phyloP scores from a whole-genome alignment of 352 stramenopile genomes.

The Globisporangium splendens region DNA sequence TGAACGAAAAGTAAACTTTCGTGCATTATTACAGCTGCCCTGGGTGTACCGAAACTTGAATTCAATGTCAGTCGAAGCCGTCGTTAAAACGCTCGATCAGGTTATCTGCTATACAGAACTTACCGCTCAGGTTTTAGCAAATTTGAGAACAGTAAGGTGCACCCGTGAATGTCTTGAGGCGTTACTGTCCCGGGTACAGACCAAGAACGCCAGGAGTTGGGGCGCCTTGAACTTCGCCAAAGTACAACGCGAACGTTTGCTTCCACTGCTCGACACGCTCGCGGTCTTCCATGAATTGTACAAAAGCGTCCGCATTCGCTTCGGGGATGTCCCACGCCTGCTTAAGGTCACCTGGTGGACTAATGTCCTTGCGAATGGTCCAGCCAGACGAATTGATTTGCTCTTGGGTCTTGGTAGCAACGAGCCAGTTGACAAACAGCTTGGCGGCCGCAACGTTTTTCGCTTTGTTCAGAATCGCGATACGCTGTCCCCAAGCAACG shows the following conservation, averaged over 20 bases:
- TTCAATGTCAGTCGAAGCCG: no score
- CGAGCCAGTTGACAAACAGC: slow-evolving; percentile 55
- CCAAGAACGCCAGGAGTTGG: slow-evolving; percentile 33
- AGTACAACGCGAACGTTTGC: slow-evolving; percentile 50
- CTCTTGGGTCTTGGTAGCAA: slow-evolving; percentile 43
- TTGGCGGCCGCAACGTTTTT: slow-evolving; percentile 48
- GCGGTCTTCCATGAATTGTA: slow-evolving; percentile 47
- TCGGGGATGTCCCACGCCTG: slow-evolving; percentile 31
- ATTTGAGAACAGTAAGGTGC: no score
- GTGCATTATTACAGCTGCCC: no score
- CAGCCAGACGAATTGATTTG: slow-evolving; percentile 15
- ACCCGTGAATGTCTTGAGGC: no score
- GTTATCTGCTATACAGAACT: no score
- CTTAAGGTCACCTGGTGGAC: slow-evolving; percentile 16
- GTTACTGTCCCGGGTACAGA: slow-evolving; percentile 18
- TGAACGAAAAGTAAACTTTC: no score
- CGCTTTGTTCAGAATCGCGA: slow-evolving; percentile 55
- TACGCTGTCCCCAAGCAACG: slow-evolving; percentile 45
- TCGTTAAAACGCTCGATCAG: no score
- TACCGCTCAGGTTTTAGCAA: no score
- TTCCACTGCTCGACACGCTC: slow-evolving; percentile 36
- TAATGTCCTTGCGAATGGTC: slow-evolving; percentile 37
- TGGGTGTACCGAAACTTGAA: no score
- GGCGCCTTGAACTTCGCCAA: slow-evolving; percentile 45
- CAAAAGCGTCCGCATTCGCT: slow-evolving; percentile 31